Conservation (phyloP, 805 yeast genomes). For the Metschnikowia corniflorae region DNA sequence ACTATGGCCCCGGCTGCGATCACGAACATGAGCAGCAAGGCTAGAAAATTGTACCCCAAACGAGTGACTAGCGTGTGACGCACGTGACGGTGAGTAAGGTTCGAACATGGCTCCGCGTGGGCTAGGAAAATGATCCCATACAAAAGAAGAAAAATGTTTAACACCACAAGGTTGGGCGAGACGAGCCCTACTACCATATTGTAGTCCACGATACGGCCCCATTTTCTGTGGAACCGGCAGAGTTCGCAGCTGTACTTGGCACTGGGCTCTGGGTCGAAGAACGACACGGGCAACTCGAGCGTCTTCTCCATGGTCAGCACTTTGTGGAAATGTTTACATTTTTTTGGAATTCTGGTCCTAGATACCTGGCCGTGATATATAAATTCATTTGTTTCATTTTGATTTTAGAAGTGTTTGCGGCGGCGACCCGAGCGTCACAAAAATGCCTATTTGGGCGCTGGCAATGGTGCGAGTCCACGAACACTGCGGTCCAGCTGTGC, state of each 20-base stretch:
- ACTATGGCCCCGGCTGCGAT: conserved; percentile 6
- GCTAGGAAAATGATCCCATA: conserved; percentile 5
- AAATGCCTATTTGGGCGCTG: conserved; percentile 6
- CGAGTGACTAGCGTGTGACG: conserved; percentile 9
- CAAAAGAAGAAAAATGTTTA: conserved; percentile 4
- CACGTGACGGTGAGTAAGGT: conserved; percentile 10
- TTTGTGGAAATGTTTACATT: too few relatives aligned
- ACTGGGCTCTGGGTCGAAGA: conserved; percentile 7
- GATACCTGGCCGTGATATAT: not conserved
- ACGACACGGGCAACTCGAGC: conserved; percentile 9
- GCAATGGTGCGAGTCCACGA: conserved; percentile 5
- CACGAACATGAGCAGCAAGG: conserved; percentile 5
- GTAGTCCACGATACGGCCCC: conserved; percentile 13
- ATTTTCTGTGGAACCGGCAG: conserved; percentile 9
- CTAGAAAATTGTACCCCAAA: conserved; percentile 6
- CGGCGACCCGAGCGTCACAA: conserved; percentile 2
- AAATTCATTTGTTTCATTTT: not conserved
- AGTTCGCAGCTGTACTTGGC: conserved; percentile 9
- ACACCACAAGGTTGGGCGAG: conserved; percentile 13
- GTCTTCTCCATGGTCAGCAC: conserved; percentile 6
- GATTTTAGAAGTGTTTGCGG: not conserved
- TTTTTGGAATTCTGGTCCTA: too few relatives aligned
- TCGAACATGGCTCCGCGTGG: conserved; percentile 9
- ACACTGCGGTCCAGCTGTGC: too few relatives aligned
- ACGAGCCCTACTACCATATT: conserved; percentile 11